Evolutionary conservation across 2,329 filamentous ascomycete genomes (phyloP).

Genomic region (Ophiostoma himal-ulmi): DNA sequence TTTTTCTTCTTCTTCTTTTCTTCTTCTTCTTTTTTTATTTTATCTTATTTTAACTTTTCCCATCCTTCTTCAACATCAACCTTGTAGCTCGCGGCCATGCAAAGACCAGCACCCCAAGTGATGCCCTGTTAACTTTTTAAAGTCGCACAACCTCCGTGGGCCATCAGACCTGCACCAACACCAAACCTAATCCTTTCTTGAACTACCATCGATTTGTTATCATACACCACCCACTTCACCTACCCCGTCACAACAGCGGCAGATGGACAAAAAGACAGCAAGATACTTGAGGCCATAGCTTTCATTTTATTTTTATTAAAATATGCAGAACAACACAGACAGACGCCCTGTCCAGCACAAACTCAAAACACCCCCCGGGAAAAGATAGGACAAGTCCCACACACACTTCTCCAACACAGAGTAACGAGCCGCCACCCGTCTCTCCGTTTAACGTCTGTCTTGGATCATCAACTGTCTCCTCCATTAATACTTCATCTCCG

Average conservation of each 20-base stretch:
- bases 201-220: conserved; percentile 25
- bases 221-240: conserved; percentile 18
- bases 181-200: conserved; percentile 30
- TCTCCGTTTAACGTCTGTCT: conserved; percentile 26
- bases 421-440: conserved; percentile 26
- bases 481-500: conserved; percentile 5
- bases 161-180: conserved; percentile 36
- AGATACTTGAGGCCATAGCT: neutral
- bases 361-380: neutral
- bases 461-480: conserved; percentile 18
- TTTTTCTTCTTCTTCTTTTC: no score
- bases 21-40: no score
- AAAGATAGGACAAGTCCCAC: conserved; percentile 19
- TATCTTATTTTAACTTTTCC: conserved; percentile 13
- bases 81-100: conserved; percentile 34
- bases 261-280: neutral
- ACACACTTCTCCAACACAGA: conserved; percentile 22
- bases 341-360: conserved; percentile 16
- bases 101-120: conserved; percentile 35
- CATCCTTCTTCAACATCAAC: conserved; percentile 31
- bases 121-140: conserved; percentile 39
- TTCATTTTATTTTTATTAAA: neutral
- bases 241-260: conserved; percentile 8
- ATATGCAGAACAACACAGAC: neutral
- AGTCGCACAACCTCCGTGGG: conserved; percentile 47